Percentiles rank a stretch among this genome's conserved stretches.
Evolutionary conservation across 164 flowering plant species (phyloP).

Genomic region (Vitis vinifera): DNA sequence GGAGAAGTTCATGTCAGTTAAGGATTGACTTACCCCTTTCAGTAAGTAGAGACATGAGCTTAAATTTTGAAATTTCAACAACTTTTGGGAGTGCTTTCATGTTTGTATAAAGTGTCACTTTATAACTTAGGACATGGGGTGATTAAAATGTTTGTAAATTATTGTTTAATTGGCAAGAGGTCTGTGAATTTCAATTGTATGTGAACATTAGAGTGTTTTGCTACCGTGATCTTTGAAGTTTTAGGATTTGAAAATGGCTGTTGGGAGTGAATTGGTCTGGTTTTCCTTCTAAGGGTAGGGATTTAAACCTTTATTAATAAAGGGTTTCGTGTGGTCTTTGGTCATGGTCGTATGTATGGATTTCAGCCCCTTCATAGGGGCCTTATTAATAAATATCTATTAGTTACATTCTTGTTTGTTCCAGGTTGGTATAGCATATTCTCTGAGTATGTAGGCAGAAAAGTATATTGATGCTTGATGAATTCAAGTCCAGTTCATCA

Average conservation of each 20-base stretch:
- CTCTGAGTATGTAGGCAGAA: too few relatives aligned
- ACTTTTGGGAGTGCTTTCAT: not conserved
- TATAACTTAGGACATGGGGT: not conserved
- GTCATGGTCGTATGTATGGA: too few relatives aligned
- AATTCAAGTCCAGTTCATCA: too few relatives aligned
- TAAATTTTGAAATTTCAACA: not conserved
- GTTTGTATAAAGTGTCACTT: slow-evolving; percentile 3
- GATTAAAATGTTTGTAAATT: slow-evolving; percentile 18
- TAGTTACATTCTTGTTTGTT: too few relatives aligned
- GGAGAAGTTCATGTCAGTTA: slow-evolving; percentile 48
- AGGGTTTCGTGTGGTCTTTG: too few relatives aligned
- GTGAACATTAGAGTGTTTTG: not conserved
- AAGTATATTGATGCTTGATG: too few relatives aligned
- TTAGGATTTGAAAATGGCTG: not conserved
- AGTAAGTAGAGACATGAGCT: not conserved
- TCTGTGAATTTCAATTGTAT: not conserved
- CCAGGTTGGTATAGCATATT: too few relatives aligned
- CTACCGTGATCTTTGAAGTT: too few relatives aligned
- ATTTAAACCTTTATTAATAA: too few relatives aligned
- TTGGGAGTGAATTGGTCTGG: not conserved
- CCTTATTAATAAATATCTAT: too few relatives aligned
- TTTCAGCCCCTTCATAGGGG: too few relatives aligned
- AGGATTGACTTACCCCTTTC: slow-evolving; percentile 2
- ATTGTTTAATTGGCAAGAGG: not conserved
- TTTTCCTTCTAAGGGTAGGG: too few relatives aligned